Base-by-base conservation (phyloP, 2,329 filamentous ascomycete genomes). In the Pyrenochaeta sp. region DNA sequence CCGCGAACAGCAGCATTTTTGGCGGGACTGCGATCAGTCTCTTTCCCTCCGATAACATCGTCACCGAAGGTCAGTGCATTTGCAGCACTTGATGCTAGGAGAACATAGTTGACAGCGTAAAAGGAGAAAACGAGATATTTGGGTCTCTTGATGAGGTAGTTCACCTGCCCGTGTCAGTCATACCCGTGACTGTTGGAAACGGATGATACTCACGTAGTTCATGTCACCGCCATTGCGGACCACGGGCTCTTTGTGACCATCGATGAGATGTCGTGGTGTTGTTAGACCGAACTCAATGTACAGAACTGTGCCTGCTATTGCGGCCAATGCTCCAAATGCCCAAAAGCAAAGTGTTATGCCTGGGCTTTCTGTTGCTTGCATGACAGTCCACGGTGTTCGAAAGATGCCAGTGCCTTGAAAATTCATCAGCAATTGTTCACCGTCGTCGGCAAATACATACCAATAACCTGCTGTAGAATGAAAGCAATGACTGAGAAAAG, bases 1-100 rank as follows among this genome's bases (percentile, higher is more conserved):
- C 73, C 79, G 21, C 76, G 69, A 9, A 77, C 72, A 2, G 68
- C 42, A 9, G 68, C 69, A 18, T 59, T 66, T 17, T 32, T 50
- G 7, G 28, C 19, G 10, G 42, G 30, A 31, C 32, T 28, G 14
- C 40, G 26, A 31, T 43, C 27, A n/a, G 26, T 36, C 9, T 29
- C 28, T 9, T 30, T 19, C 2, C 22, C 32, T 3, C 36, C 35
- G 14, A 45, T 41, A 18, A 45, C 13, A 34, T 49, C 30, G 27
- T 44, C 46, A 10, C 46, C 46, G 14, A 49, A 44, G 9, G 46
- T 41, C 3, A 49, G n/a, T 24, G 46, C 41, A 13, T 49, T 49
- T 2, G 36, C 30, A 10, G 46, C 41, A 19, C 37, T 44, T 2
- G 44, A 49, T 1, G 46, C 47, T 13, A 44, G 21, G 13, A 56